Evolutionary conservation across 2,329 filamentous ascomycete genomes (phyloP), one percentile per base, ranked within the genome.

Genomic region (Monosporascus sp.): DNA sequence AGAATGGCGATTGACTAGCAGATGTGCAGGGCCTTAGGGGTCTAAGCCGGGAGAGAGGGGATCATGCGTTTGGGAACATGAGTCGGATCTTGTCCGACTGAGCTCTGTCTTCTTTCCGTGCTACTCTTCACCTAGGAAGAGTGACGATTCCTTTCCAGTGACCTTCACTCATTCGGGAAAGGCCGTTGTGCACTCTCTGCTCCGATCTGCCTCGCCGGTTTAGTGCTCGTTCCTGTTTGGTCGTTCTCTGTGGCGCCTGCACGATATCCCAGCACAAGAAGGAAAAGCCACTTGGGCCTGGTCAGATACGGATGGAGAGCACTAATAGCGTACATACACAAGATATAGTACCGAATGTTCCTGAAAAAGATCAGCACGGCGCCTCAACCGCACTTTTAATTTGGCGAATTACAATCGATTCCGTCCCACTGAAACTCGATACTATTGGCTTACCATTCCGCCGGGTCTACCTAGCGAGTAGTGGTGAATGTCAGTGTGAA

Each of bases 201-300:
- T 55, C 57, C 53, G 58, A 61, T 63, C 60, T 59, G 53, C 56
- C 60, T 59, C 52, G 61, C 59, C 55, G 59, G 52, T 55, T 54
- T 58, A 55, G 52, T 54, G 50, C 58, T 60, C 59, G 24, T 46
- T 7, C 22, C 11, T 44, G 41, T 22, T 44, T 44, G 20, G 59
- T 63, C 58, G 58, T 59, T 59, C 56, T 58, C 52, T 60, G 63
- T 67, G 64, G 64, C 64, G 64, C 52, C 63, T 67, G 64, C 64
- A 67, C 59, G 61, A 59, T 57, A 53, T 63, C 61, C 64, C 62
- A 27, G 62, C 60, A 52, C 54, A 60, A 52, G 31, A 61, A 58
- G 49, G 48, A 49, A 62, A 60, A 56, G 60, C 58, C 58, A 58
- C 56, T 58, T 57, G 46, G 59, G 52, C 58, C 61, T 64, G 9